Conservation (phyloP, 2,329 filamentous ascomycete species). For the Sphaerulina vaccinii region DNA sequence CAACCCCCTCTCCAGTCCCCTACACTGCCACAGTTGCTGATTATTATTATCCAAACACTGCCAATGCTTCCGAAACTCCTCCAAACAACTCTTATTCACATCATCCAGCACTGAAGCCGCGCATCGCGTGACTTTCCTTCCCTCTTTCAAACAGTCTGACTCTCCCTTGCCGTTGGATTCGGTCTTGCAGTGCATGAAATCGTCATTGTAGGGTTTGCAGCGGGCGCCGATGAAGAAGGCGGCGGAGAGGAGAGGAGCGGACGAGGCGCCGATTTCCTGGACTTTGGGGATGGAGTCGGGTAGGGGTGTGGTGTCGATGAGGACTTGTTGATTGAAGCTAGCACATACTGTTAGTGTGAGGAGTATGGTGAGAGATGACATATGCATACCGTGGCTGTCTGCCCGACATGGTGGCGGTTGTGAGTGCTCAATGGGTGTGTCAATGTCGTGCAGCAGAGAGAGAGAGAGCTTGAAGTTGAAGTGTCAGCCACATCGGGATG, state of each 20-base stretch:
- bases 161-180: conserved; percentile 89
- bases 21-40: conserved; percentile 95
- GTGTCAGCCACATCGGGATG: conserved; percentile 16
- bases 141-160: conserved; percentile 93
- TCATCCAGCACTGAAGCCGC: conserved; percentile 95
- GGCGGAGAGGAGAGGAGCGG: conserved; percentile 85
- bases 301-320: conserved; percentile 94
- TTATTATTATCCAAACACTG: conserved; percentile 95
- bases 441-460: too few species aligned
- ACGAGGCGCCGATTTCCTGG: conserved; percentile 88
- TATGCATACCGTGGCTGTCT: conserved; percentile 57
- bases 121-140: conserved; percentile 92
- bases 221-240: conserved; percentile 96
- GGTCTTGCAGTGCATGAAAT: conserved; percentile 99
- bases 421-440: conserved; percentile 18
- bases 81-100: conserved; percentile 90
- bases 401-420: conserved; percentile 55
- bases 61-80: conserved; percentile 92
- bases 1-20: conserved; percentile 79
- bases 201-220: conserved; percentile 94
- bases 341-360: conserved; percentile 15
- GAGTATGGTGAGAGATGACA: conserved; percentile 10
- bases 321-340: conserved; percentile 91
- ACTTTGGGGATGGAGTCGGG: conserved; percentile 89
- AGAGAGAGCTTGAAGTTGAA: conserved; percentile 6